phyloP scores from a whole-genome alignment of 1,284 basidiomycete genomes.

The Amylostereum chailletii region DNA sequence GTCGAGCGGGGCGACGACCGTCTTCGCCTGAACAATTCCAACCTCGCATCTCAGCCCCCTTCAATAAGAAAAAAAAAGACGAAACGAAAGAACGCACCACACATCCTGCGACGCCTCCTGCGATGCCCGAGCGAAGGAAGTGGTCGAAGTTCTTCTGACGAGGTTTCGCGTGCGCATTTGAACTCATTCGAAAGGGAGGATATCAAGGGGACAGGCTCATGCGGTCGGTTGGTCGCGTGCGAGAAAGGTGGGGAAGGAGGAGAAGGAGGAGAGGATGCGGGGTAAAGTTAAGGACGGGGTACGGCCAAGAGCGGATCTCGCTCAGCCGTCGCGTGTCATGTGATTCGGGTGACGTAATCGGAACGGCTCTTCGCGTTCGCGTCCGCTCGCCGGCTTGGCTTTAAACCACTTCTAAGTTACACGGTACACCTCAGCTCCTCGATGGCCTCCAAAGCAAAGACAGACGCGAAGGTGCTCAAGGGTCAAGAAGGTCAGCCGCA shows the following conservation, averaged over 20 bases:
- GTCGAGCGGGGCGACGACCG: constrained; percentile 94
- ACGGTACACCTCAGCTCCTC: constrained; percentile 2
- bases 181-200: constrained; percentile 40
- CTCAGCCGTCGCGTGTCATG: no score
- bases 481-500: constrained; percentile 53
- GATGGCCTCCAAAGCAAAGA: constrained; percentile 40
- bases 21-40: constrained; percentile 68
- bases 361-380: neutral
- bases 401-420: neutral
- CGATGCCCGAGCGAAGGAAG: constrained; percentile 74
- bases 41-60: neutral
- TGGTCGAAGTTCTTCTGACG: constrained; percentile 60
- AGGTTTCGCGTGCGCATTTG: constrained; percentile 50
- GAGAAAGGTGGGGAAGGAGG: constrained; percentile 2
- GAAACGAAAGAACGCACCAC: constrained; percentile 52
- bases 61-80: constrained; percentile 5
- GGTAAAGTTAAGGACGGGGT: neutral
- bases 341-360: no score
- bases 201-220: no score
- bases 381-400: neutral
- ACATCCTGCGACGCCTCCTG: constrained; percentile 91
- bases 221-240: neutral
- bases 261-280: neutral
- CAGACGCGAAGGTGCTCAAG: constrained; percentile 48
- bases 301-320: no score